Evolutionary conservation across 2,329 filamentous ascomycete genomes (phyloP).

Genomic region (Penicillium sp.): DNA sequence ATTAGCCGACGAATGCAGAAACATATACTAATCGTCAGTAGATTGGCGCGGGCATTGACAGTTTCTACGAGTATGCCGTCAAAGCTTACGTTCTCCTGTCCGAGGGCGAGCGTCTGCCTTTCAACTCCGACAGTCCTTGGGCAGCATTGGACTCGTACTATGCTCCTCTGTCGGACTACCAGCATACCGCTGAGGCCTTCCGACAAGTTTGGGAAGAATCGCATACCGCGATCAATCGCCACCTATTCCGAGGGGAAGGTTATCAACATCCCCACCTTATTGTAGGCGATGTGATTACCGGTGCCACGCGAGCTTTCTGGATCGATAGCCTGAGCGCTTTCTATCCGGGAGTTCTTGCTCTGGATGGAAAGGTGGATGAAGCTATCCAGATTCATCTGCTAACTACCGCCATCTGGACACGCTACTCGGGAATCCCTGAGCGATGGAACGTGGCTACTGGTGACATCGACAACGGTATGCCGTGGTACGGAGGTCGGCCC

Average conservation of each 20-base stretch:
- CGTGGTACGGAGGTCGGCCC: conserved; percentile 92
- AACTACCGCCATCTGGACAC: conserved; percentile 89
- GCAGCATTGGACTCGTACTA: conserved; percentile 63
- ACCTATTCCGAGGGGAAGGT: conserved; percentile 74
- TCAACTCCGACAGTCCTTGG: conserved; percentile 40
- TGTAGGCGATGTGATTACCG: conserved; percentile 83
- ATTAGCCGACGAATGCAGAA: neutral
- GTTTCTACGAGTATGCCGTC: conserved; percentile 96
- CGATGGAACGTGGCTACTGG: conserved; percentile 85
- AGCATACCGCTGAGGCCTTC: conserved; percentile 74
- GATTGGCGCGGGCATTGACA: conserved; percentile 94
- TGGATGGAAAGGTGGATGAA: conserved; percentile 87
- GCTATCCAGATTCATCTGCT: conserved; percentile 86
- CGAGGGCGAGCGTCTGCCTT: conserved; percentile 53
- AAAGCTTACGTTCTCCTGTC: conserved; percentile 92
- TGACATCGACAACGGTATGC: conserved; percentile 78
- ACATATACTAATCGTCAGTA: conserved; percentile 19
- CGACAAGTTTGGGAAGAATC: conserved; percentile 79
- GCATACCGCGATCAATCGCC: conserved; percentile 81
- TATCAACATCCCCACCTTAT: conserved; percentile 89
- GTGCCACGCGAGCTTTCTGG: conserved; percentile 86
- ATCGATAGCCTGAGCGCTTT: conserved; percentile 95
- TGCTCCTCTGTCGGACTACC: conserved; percentile 58
- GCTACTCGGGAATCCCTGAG: conserved; percentile 90
- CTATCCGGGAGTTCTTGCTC: conserved; percentile 81